Evolutionary conservation across 306 rosid species (phyloP).

Genomic region (Acacia acuminata): DNA sequence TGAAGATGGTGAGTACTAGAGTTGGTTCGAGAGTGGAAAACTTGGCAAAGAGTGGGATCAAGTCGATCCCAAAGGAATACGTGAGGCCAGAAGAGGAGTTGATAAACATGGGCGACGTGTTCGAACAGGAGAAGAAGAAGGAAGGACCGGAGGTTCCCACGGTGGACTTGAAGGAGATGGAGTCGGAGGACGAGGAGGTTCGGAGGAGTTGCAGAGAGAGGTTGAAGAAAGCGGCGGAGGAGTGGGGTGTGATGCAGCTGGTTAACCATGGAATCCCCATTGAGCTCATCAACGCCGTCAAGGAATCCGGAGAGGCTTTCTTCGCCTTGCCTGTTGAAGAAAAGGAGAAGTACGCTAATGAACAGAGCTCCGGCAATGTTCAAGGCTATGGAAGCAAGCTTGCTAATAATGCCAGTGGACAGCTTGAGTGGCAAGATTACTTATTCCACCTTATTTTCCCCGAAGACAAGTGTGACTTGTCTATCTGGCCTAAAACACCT

Average conservation of each 20-base stretch:
- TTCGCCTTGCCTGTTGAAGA: constrained; percentile 60
- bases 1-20: constrained; percentile 38
- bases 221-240: constrained; percentile 63
- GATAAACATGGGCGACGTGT: constrained; percentile 52
- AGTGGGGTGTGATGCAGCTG: constrained; percentile 84
- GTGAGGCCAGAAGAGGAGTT: constrained; percentile 76
- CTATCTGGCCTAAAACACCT: constrained; percentile 76
- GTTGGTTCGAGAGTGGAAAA: constrained; percentile 62
- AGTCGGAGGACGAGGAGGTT: constrained; percentile 41
- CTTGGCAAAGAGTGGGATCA: constrained; percentile 61
- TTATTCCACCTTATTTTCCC: constrained; percentile 75
- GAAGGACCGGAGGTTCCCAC: constrained; percentile 72
- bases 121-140: constrained; percentile 64
- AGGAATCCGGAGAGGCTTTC: constrained; percentile 51
- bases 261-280: constrained; percentile 75
- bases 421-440: constrained; percentile 85
- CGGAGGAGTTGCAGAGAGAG: constrained; percentile 52
- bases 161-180: constrained; percentile 60
- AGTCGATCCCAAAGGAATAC: constrained; percentile 67
- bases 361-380: constrained; percentile 52
- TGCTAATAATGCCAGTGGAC: constrained; percentile 69
- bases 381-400: constrained; percentile 91
- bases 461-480: constrained; percentile 63
- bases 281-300: constrained; percentile 46
- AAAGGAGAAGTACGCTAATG: constrained; percentile 79